phyloP scores from a whole-genome alignment of 192 early-diverging fungal species.

The Umbelopsis vinacea region DNA sequence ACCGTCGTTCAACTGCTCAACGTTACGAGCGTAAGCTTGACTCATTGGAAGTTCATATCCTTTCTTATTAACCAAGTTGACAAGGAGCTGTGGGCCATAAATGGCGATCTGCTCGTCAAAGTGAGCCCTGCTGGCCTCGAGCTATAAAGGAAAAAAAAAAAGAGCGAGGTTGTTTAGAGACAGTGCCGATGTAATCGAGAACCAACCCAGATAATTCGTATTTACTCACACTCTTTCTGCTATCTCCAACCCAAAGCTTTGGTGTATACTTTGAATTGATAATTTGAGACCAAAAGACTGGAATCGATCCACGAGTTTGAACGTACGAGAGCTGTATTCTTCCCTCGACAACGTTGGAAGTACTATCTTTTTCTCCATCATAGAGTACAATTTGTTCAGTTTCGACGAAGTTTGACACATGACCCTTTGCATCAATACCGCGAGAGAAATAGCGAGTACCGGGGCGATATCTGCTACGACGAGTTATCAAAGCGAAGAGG shows the following conservation, averaged over 20 bases:
- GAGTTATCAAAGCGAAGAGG: conserved; percentile 81
- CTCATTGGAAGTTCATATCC: conserved; percentile 88
- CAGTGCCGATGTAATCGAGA: too few relatives aligned
- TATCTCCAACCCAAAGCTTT: conserved; percentile 74
- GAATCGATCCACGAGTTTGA: conserved; percentile 95
- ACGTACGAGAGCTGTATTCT: conserved; percentile 75
- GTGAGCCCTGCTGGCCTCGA: conserved; percentile 68
- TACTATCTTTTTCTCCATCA: conserved; percentile 44
- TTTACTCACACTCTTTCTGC: conserved; percentile 64
- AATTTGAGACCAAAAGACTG: conserved; percentile 92
- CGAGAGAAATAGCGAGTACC: conserved; percentile 94
- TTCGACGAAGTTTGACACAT: conserved; percentile 97
- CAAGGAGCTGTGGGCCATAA: conserved; percentile 82
- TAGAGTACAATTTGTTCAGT: conserved; percentile 91
- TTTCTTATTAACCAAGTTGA: conserved; percentile 94
- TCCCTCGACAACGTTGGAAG: conserved; percentile 32
- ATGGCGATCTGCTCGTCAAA: conserved; percentile 66
- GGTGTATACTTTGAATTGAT: conserved; percentile 94
- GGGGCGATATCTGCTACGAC: conserved; percentile 78
- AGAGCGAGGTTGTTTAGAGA: neutral
- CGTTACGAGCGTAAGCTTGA: conserved; percentile 69
- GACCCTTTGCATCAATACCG: conserved; percentile 88
- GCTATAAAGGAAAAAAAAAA: conserved; percentile 48
- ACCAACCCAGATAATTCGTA: neutral
- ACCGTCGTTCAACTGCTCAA: conserved; percentile 58